Evolutionary conservation across 371 early-diverging fungal species (phyloP).

Genomic region (Catenaria anguillulae): DNA sequence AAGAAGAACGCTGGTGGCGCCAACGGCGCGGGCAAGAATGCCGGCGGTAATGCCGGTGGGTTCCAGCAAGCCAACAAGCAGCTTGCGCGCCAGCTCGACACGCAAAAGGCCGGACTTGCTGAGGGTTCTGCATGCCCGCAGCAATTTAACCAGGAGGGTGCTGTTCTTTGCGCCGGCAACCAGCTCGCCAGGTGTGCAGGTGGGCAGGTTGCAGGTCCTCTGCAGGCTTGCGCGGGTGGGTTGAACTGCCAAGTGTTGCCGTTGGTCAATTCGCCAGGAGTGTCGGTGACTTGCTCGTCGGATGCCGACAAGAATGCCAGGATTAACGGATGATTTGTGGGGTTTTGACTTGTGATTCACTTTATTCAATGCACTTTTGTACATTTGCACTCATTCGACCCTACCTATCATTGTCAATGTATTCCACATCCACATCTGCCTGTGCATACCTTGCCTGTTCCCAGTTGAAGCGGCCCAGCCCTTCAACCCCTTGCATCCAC

Average conservation of each 20-base stretch:
- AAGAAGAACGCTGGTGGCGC: background rate
- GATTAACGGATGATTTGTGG: background rate
- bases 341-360: too few species aligned
- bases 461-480: too few species aligned
- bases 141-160: background rate
- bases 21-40: background rate
- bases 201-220: slow-evolving; percentile 5
- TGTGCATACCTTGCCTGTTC: too few species aligned
- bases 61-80: background rate
- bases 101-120: background rate
- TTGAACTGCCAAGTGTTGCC: slow-evolving; percentile 13
- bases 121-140: background rate
- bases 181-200: slow-evolving; percentile 8
- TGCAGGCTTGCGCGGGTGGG: slow-evolving; percentile 9
- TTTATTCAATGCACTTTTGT: too few species aligned
- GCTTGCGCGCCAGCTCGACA: background rate
- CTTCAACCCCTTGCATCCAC: too few species aligned
- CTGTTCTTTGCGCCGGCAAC: slow-evolving; percentile 10
- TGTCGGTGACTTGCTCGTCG: slow-evolving; percentile 12
- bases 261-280: slow-evolving; percentile 11
- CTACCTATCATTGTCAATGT: too few species aligned
- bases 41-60: background rate
- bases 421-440: too few species aligned
- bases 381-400: too few species aligned
- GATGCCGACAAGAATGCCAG: slow-evolving; percentile 13